Evolutionary conservation across 768 basidiomycete species (phyloP), one percentile per base, ranked within the genome.

Genomic region (Holtermannia corniformis): DNA sequence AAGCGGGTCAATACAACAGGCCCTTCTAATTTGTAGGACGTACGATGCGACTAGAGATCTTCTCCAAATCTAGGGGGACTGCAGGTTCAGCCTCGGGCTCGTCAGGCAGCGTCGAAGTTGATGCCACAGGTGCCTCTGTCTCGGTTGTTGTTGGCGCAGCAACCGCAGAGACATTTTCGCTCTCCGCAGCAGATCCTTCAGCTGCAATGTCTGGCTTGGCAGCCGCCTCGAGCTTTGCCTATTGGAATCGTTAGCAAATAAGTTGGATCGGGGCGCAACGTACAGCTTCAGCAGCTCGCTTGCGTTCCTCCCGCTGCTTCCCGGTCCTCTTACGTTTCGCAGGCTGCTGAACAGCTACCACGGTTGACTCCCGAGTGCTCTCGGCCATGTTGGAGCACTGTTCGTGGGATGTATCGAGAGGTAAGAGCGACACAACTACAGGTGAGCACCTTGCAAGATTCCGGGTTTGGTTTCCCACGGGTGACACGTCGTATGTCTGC

Each of bases 291-390:
- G 64, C 63, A 13, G 54, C 49, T 23, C 51, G 47, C 53, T 72
- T 72, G 20, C 51, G 44, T 49, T 64, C 59, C 47, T 67, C 64
- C 27, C 70, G 48, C 49, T 68, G 57, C 57, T 65, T 68, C 1
- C 70, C 70, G 2, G 70, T 70, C 25, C 70, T 44, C 58, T 71
- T 71, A 20, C 70, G 44, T 51, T 71, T 71, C 48, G 61, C 47
- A 3, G 20, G 25, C 50, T 40, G 41, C 5, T 16, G 25, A 5
- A 10, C 10, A 49, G 24, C 48, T 5, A 22, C 28, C 24, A 16
- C 48, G 12, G 48, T n/a, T n/a, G n/a, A n/a, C n/a, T n/a, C n/a
- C n/a, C n/a, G n/a, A n/a, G n/a, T n/a, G n/a, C n/a, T n/a, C n/a
- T n/a, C n/a, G n/a, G n/a, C n/a, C n/a, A n/a, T n/a, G n/a, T n/a